These are phyloP conservation scores for Umbelopsis sp. DNA, from an alignment of 192 early-diverging fungal genomes.

Conservation along the genomic window DNA sequence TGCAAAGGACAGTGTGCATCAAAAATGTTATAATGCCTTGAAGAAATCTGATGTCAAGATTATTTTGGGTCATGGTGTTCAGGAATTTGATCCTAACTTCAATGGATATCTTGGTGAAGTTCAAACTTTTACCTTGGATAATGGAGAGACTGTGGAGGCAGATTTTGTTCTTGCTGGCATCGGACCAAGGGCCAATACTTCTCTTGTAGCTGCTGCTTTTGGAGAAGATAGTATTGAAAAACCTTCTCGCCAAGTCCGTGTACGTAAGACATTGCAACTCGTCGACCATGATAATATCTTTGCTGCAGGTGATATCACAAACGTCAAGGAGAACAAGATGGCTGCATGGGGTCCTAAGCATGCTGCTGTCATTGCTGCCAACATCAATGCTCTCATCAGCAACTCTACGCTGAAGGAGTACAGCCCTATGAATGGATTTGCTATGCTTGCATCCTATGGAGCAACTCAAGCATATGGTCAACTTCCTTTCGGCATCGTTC, in stretches of 20 bases:
- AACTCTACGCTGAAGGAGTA: constrained; percentile 27
- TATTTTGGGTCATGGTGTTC: constrained; percentile 15
- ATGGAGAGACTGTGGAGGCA: constrained; percentile 21
- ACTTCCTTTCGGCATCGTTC: constrained; percentile 7
- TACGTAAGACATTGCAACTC: constrained; percentile 18
- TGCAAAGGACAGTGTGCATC: constrained; percentile 20
- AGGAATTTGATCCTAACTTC: neutral
- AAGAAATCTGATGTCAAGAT: constrained; percentile 24
- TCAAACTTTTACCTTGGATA: constrained; percentile 6
- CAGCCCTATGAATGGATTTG: constrained; percentile 20
- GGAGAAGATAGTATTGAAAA: constrained; percentile 25
- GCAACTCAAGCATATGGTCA: neutral
- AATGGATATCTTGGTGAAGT: constrained; percentile 1
- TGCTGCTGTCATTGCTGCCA: constrained; percentile 16
- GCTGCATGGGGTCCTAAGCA: constrained; percentile 30
- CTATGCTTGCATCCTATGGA: constrained; percentile 30
- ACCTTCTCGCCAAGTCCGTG: constrained; percentile 27
- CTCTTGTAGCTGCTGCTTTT: neutral
- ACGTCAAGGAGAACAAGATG: constrained; percentile 39
- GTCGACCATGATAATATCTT: constrained; percentile 23
- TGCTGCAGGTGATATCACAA: constrained; percentile 40
- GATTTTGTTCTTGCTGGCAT: constrained; percentile 40
- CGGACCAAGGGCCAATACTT: constrained; percentile 18
- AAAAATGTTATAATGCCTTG: neutral
- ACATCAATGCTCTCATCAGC: constrained; percentile 23